Percentiles rank a stretch among this genome's conserved stretches.
Conservation (phyloP, 2,329 filamentous ascomycete species). For the Byssothecium circinans region DNA sequence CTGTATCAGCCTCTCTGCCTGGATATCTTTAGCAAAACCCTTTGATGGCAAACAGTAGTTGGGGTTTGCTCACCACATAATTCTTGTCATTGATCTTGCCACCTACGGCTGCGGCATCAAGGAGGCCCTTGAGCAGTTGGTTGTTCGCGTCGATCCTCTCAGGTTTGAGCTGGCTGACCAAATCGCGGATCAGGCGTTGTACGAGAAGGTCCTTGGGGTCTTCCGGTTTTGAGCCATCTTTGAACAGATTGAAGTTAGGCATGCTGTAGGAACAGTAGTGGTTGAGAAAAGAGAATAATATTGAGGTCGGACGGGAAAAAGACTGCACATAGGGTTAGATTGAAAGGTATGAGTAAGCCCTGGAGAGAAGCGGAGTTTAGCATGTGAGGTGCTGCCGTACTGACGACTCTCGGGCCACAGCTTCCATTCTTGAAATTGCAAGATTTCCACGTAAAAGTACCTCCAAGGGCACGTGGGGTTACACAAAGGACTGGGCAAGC, state of each 20-base stretch:
- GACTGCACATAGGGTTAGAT: not conserved
- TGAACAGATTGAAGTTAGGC: constrained; percentile 1
- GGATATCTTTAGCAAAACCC: not conserved
- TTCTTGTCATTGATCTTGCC: constrained; percentile 7
- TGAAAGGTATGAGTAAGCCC: not conserved
- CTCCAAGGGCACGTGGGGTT: no score
- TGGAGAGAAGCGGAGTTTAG: not conserved
- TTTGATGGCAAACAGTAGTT: not conserved
- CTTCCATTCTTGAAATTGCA: not conserved
- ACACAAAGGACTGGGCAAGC: no score
- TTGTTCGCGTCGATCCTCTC: constrained; percentile 6
- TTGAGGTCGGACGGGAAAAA: not conserved
- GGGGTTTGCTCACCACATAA: constrained; percentile 6
- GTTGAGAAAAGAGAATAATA: not conserved
- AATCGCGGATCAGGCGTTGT: constrained; percentile 4
- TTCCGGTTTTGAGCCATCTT: not conserved
- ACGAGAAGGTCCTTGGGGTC: constrained; percentile 2
- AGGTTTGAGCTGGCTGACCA: constrained; percentile 3
- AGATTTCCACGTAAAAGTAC: not conserved
- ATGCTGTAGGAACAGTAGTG: not conserved
- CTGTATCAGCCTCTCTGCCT: constrained; percentile 11
- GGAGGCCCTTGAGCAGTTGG: constrained; percentile 4
- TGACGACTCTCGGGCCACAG: no score
- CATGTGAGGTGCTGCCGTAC: not conserved
- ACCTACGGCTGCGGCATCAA: constrained; percentile 4